Evolutionary conservation across 495 filamentous ascomycete species (phyloP), one percentile per base, ranked within the genome.

Genomic region (Neurospora sp.): DNA sequence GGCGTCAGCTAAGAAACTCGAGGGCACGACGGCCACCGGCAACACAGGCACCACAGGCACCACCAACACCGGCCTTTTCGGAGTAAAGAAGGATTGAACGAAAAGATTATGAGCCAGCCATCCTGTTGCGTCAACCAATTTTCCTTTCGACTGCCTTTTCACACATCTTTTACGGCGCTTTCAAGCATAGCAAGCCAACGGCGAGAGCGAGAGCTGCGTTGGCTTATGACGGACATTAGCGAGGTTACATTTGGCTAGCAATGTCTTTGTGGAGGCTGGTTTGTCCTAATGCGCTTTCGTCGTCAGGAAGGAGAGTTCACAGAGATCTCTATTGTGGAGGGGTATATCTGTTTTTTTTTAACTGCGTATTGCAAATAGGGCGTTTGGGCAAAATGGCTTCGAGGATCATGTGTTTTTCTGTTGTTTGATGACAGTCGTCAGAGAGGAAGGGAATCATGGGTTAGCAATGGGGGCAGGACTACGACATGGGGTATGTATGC

Each of bases 1-100:
- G 75, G 84, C 87, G 40, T 87, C 86, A 16, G 80, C 82, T 76
- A 89, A 89, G 85, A 88, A 85, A 78, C 77, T 87, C 75, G 80
- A 81, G 46, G 79, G 80, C 72, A 76, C 77, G 75, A 75, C 75
- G 69, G 75, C 76, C 73, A 73, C 78, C 72, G 80, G 79, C 44
- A 69, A 71, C 42, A 41, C 44, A 61, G 70, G 35, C 35, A 14
- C 20, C 27, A 41, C 42, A 22, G 38, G 22, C 22, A 14, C 35
- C 66, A 31, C 61, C n/a, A 72, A 35, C 20, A 70, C 11, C 66
- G 40, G 38, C 4, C 31, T 39, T 68, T 37, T 71, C 70, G 35
- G 42, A 35, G 44, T 39, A 8, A 22, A 35, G n/a, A 38, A 71
- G 12, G 35, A 46, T 59, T 68, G 66, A 11, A 71, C 44, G 31